These are phyloP conservation scores for Collybia sp. DNA, from an alignment of 768 basidiomycete genomes.

Conservation along the genomic window DNA sequence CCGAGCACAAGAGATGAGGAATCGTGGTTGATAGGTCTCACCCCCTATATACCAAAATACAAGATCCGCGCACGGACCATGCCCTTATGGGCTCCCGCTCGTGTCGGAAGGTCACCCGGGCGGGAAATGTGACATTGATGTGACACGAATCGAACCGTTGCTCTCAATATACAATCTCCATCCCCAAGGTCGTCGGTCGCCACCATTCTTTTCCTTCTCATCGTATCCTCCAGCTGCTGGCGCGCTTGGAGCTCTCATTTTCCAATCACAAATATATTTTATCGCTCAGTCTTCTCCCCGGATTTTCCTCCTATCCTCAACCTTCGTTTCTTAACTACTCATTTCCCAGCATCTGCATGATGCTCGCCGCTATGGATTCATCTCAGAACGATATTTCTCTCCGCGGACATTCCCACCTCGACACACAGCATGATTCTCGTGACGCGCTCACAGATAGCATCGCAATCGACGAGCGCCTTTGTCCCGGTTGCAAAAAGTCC, in stretches of 20 bases:
- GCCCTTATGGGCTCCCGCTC: not conserved
- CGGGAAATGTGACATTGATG: too few relatives aligned
- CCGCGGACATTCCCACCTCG: conserved; percentile 29
- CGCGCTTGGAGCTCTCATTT: too few relatives aligned
- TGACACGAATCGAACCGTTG: too few relatives aligned
- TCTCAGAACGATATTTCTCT: conserved; percentile 14
- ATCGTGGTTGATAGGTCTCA: not conserved
- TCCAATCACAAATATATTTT: not conserved
- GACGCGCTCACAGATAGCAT: conserved; percentile 17
- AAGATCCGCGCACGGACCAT: conserved; percentile 48
- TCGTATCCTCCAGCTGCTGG: too few relatives aligned
- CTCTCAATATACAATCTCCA: too few relatives aligned
- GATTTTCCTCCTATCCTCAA: not conserved
- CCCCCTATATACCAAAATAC: conserved; percentile 35
- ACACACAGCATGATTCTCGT: conserved; percentile 18
- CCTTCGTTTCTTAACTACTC: not conserved
- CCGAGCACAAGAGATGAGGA: conserved; percentile 87
- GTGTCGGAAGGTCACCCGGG: too few relatives aligned
- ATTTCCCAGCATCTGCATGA: conserved; percentile 3
- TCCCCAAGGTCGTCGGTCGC: too few relatives aligned
- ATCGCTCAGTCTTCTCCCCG: not conserved
- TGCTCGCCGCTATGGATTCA: conserved; percentile 22
- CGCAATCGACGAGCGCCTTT: conserved; percentile 51
- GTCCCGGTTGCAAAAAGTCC: conserved; percentile 80
- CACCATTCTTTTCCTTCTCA: too few relatives aligned